Conservation (phyloP, 1,284 basidiomycete genomes). For the Volvariella surrecta region DNA sequence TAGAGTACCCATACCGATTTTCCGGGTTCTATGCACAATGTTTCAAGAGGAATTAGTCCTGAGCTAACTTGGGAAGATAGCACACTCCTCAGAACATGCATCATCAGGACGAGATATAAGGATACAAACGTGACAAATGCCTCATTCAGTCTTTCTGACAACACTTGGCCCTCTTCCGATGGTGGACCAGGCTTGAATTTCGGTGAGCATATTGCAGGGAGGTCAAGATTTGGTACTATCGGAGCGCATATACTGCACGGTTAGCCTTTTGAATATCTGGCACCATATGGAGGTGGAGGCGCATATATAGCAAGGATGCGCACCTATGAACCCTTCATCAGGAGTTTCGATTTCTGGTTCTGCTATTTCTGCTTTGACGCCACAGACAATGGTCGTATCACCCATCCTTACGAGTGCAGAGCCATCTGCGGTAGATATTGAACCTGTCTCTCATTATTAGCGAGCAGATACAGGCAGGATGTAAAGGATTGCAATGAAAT, state of each 20-base stretch:
- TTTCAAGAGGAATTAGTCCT: conserved; percentile 51
- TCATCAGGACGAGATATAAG: background rate
- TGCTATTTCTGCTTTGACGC: conserved; percentile 90
- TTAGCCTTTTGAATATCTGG: background rate
- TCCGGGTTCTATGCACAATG: conserved; percentile 74
- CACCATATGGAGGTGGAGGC: background rate
- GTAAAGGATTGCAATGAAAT: conserved; percentile 2
- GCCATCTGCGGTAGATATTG: conserved; percentile 85
- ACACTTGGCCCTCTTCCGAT: conserved; percentile 82
- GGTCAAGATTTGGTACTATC: conserved; percentile 67
- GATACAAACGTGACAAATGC: conserved; percentile 57
- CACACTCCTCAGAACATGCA: background rate
- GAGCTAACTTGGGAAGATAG: conserved; percentile 39
- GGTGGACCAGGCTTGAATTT: conserved; percentile 94
- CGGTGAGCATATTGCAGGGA: conserved; percentile 88
- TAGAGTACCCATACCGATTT: conserved; percentile 90
- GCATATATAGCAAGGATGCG: conserved; percentile 13
- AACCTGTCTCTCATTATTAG: conserved; percentile 35
- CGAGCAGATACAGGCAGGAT: background rate
- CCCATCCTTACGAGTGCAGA: conserved; percentile 87
- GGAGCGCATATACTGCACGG: background rate
- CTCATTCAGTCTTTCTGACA: conserved; percentile 78
- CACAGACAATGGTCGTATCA: conserved; percentile 86
- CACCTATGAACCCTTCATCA: conserved; percentile 77
- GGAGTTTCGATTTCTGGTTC: conserved; percentile 77